Evolutionary conservation across 1,284 basidiomycete genomes (phyloP).

Genomic region (Sphagnurus paluster): DNA sequence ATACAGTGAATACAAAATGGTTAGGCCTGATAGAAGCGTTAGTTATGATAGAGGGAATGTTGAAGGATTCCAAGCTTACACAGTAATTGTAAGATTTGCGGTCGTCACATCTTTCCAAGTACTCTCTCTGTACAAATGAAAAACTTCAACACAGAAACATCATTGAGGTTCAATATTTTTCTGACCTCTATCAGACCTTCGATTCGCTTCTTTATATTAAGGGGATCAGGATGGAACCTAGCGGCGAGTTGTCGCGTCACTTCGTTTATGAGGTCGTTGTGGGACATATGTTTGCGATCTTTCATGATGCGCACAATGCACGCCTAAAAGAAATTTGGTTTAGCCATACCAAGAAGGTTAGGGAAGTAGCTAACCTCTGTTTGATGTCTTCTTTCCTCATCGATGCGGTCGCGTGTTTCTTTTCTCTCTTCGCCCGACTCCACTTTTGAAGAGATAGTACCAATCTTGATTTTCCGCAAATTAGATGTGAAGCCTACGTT

Average conservation of each 20-base stretch:
- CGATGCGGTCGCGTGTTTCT: slow-evolving; percentile 89
- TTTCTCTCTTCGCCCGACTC: slow-evolving; percentile 87
- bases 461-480: slow-evolving; percentile 92
- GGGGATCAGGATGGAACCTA: slow-evolving; percentile 86
- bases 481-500: slow-evolving; percentile 81
- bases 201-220: slow-evolving; percentile 91
- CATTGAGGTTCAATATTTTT: neutral
- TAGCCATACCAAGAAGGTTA: neutral
- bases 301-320: slow-evolving; percentile 99
- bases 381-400: slow-evolving; percentile 90
- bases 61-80: slow-evolving; percentile 34
- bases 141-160: neutral
- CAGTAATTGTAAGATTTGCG: slow-evolving; percentile 83
- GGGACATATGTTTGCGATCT: slow-evolving; percentile 86
- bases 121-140: slow-evolving; percentile 60
- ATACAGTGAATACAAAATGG: slow-evolving; percentile 12
- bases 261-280: slow-evolving; percentile 91
- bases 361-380: slow-evolving; percentile 68
- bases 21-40: slow-evolving; percentile 24
- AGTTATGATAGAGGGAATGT: slow-evolving; percentile 2
- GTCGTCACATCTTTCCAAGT: slow-evolving; percentile 77
- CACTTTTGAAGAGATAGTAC: slow-evolving; percentile 83
- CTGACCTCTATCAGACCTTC: slow-evolving; percentile 91
- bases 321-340: slow-evolving; percentile 52
- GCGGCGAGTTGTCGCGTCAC: slow-evolving; percentile 83